Percentiles rank a stretch among this genome's conserved stretches.
phyloP scores from a whole-genome alignment of 2,329 filamentous ascomycete genomes.

The Exophiala lecanii-corni region DNA sequence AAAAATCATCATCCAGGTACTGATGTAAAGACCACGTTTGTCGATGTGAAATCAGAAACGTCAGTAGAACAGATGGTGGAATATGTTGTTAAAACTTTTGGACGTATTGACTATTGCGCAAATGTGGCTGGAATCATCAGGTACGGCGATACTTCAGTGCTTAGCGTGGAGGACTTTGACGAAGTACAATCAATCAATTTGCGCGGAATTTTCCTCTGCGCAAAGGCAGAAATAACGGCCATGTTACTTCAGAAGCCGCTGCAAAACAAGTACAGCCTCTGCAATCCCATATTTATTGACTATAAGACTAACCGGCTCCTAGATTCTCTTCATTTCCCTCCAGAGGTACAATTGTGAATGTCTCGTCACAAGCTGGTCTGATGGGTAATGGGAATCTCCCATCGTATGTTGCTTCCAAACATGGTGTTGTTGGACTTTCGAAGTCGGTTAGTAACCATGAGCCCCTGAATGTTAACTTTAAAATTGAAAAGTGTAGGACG shows the following conservation, averaged over 20 bases:
- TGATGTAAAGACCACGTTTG: background rate
- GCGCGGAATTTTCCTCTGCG: conserved; percentile 36
- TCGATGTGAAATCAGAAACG: background rate
- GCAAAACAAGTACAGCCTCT: background rate
- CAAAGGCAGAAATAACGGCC: conserved; percentile 38
- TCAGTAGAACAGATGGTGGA: background rate
- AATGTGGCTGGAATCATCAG: conserved; percentile 3
- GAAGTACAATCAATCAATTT: conserved; percentile 37
- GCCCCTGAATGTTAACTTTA: background rate
- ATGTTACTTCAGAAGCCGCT: conserved; percentile 29
- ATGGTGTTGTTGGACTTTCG: conserved; percentile 38
- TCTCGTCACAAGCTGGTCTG: conserved; percentile 36
- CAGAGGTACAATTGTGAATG: conserved; percentile 37
- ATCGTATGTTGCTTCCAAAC: conserved; percentile 41
- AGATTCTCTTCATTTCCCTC: background rate
- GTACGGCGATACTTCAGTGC: background rate
- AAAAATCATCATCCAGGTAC: background rate
- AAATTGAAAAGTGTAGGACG: background rate
- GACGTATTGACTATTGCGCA: background rate
- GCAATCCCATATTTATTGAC: background rate
- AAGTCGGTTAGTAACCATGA: background rate
- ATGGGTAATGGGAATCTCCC: conserved; percentile 34
- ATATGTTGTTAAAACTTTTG: background rate
- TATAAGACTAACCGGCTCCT: no score
- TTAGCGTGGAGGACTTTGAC: conserved; percentile 30